phyloP scores from a whole-genome alignment of 1,139 yeast genomes.

The Hansenula sp. region DNA sequence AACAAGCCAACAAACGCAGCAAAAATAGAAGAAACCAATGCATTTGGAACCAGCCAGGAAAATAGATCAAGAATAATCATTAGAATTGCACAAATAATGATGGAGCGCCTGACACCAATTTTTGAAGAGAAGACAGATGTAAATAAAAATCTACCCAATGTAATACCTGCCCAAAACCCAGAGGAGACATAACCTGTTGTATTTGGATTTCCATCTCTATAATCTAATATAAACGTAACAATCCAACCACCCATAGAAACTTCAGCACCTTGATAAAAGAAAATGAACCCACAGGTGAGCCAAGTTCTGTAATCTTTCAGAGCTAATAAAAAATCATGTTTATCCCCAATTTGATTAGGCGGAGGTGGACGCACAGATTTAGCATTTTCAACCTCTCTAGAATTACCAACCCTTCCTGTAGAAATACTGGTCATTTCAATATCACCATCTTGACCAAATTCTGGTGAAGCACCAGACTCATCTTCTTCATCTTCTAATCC shows the following conservation, averaged over 20 bases:
- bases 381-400: constrained; percentile 4
- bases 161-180: constrained; percentile 71
- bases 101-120: constrained; percentile 47
- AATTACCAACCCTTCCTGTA: too few relatives aligned
- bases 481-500: constrained; percentile 28
- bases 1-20: constrained; percentile 45
- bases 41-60: constrained; percentile 43
- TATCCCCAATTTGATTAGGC: too few relatives aligned
- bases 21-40: constrained; percentile 40
- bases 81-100: constrained; percentile 30
- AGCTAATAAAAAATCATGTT: constrained; percentile 29
- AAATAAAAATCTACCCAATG: constrained; percentile 50
- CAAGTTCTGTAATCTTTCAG: constrained; percentile 45
- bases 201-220: constrained; percentile 42
- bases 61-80: constrained; percentile 37
- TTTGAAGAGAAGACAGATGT: constrained; percentile 28
- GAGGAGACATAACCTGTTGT: constrained; percentile 63
- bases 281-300: constrained; percentile 49
- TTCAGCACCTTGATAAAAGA: constrained; percentile 67
- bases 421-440: too few relatives aligned
- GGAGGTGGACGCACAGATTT: too few relatives aligned
- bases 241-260: constrained; percentile 72
- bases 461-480: constrained; percentile 7
- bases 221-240: constrained; percentile 56
- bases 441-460: too few relatives aligned